phyloP scores from a whole-genome alignment of 2,329 filamentous ascomycete genomes.

The Cercospora zeina region DNA sequence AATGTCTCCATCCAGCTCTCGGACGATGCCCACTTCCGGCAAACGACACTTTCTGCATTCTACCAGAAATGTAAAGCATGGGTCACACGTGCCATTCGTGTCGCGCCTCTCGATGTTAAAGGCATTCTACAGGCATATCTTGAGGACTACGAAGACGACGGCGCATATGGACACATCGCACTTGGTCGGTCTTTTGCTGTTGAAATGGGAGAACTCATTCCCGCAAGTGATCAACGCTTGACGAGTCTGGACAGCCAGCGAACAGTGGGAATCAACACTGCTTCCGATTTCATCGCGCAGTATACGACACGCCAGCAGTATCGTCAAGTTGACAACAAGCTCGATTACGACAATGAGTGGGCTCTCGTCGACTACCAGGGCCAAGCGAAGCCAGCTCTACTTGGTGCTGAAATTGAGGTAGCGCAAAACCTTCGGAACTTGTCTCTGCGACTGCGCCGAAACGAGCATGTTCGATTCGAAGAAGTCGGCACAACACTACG shows the following conservation, averaged over 20 bases:
- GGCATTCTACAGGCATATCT: slow-evolving; percentile 93
- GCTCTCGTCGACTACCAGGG: slow-evolving; percentile 37
- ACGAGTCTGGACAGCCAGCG: slow-evolving; percentile 76
- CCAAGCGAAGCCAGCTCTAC: slow-evolving; percentile 20
- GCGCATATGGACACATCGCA: slow-evolving; percentile 85
- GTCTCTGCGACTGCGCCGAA: slow-evolving; percentile 67
- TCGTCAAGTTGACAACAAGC: slow-evolving; percentile 71
- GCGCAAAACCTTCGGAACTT: slow-evolving; percentile 68
- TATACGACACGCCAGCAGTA: slow-evolving; percentile 98
- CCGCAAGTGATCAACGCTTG: slow-evolving; percentile 80
- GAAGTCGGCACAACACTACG: slow-evolving; percentile 81
- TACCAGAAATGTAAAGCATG: slow-evolving; percentile 75
- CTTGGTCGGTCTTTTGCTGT: slow-evolving; percentile 91
- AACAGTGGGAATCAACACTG: slow-evolving; percentile 78
- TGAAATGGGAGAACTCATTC: slow-evolving; percentile 86
- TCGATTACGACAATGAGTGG: slow-evolving; percentile 34
- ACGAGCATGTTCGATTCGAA: slow-evolving; percentile 67
- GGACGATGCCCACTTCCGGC: slow-evolving; percentile 83
- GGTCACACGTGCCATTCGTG: slow-evolving; percentile 76
- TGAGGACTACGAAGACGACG: slow-evolving; percentile 90
- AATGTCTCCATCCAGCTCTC: slow-evolving; percentile 86
- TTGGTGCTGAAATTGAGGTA: slow-evolving; percentile 46
- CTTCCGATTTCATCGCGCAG: slow-evolving; percentile 93
- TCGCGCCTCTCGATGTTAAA: slow-evolving; percentile 91
- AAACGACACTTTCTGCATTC: slow-evolving; percentile 73